Evolutionary conservation across 768 basidiomycete genomes (phyloP).

Genomic region (Pleurotus platypus): DNA sequence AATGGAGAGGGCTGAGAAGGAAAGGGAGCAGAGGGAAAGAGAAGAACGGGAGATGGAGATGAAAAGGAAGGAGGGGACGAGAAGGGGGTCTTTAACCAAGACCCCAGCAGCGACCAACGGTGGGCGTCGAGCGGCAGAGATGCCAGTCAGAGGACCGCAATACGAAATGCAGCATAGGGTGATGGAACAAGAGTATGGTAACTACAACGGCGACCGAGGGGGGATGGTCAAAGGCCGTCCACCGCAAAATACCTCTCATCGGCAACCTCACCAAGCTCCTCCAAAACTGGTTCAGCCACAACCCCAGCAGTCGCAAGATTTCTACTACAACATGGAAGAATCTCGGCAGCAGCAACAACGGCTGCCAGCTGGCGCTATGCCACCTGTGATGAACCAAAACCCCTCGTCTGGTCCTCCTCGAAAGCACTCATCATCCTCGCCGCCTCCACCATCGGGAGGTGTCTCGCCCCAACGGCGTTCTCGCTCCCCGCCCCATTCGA

Average conservation of each 20-base stretch:
- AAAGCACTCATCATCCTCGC: conserved; percentile 26
- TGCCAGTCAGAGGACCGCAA: conserved; percentile 82
- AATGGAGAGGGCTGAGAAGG: conserved; percentile 27
- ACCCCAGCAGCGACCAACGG: conserved; percentile 40
- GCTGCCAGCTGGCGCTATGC: conserved; percentile 61
- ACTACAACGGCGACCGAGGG: conserved; percentile 21
- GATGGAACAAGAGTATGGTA: conserved; percentile 85
- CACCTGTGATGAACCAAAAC: conserved; percentile 35
- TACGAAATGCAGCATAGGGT: conserved; percentile 94
- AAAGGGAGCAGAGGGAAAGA: conserved; percentile 39
- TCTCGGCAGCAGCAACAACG: conserved; percentile 28
- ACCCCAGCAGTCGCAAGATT: conserved; percentile 24
- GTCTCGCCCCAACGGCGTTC: background rate
- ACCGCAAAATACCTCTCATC: conserved; percentile 11
- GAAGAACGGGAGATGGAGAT: conserved; percentile 46
- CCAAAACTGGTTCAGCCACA: conserved; percentile 26
- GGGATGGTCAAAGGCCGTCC: conserved; percentile 24
- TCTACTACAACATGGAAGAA: conserved; percentile 35
- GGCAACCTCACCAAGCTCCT: conserved; percentile 21
- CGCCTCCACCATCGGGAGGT: conserved; percentile 20
- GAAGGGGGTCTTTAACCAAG: conserved; percentile 67
- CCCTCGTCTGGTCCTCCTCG: conserved; percentile 10
- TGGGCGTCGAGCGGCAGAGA: conserved; percentile 72
- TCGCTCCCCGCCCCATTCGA: conserved; percentile 13
- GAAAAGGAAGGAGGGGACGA: conserved; percentile 53